phyloP scores from a whole-genome alignment of 768 basidiomycete genomes.

The Calocybe gangraenosa region DNA sequence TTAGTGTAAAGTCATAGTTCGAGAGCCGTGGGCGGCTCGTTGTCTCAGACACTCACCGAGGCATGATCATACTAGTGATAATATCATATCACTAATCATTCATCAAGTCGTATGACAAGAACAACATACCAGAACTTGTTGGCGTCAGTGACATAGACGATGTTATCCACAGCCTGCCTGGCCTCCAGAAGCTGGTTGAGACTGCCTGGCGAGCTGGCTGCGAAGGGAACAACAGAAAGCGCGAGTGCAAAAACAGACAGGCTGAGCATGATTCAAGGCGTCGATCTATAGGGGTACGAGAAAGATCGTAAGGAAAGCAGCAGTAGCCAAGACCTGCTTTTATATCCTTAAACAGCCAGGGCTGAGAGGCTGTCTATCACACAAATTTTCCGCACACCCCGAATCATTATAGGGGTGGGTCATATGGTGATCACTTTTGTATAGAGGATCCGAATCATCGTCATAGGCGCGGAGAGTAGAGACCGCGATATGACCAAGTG shows the following conservation, averaged over 20 bases:
- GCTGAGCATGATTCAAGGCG: neutral
- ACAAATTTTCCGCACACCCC: too few species aligned
- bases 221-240: neutral
- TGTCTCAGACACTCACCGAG: conserved; percentile 32
- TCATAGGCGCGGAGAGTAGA: neutral
- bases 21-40: too few species aligned
- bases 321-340: neutral
- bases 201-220: conserved; percentile 3
- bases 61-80: conserved; percentile 42
- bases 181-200: conserved; percentile 15
- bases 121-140: conserved; percentile 42
- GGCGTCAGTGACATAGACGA: conserved; percentile 43
- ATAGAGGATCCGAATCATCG: neutral
- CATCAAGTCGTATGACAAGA: neutral
- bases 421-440: neutral
- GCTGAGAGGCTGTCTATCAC: neutral
- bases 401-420: neutral
- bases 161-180: conserved; percentile 39
- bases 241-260: neutral
- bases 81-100: too few species aligned
- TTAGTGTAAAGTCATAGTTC: neutral
- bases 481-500: too few species aligned
- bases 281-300: neutral
- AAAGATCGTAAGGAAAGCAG: neutral
- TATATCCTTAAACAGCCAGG: neutral